A percentile compares a stretch with the other conserved stretches of the same genome.
These are phyloP conservation scores for Suhomyces bokatorum DNA, from an alignment of 1,139 yeast species.

Conservation along the genomic window DNA sequence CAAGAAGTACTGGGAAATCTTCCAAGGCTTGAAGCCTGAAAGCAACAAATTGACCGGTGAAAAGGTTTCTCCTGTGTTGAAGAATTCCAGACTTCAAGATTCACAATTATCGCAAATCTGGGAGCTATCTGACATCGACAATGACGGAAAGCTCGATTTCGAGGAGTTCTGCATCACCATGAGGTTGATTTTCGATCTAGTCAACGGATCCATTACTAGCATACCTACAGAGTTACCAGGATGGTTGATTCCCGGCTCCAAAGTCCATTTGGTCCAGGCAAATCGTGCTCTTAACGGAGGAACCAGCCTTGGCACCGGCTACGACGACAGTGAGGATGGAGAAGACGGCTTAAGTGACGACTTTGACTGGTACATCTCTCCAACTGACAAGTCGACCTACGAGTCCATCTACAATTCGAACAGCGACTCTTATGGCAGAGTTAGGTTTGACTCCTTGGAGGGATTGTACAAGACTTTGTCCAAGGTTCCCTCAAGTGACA, in stretches of 20 bases:
- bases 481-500: slow-evolving; percentile 79
- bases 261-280: slow-evolving; percentile 80
- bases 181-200: slow-evolving; percentile 89
- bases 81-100: slow-evolving; percentile 81
- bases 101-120: slow-evolving; percentile 78
- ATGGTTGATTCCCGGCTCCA: slow-evolving; percentile 91
- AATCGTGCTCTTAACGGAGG: slow-evolving; percentile 55
- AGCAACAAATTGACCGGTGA: slow-evolving; percentile 81
- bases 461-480: slow-evolving; percentile 68
- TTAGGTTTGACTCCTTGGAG: slow-evolving; percentile 68
- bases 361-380: slow-evolving; percentile 96
- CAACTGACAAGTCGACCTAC: slow-evolving; percentile 76
- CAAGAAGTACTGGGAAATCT: slow-evolving; percentile 95
- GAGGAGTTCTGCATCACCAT: slow-evolving; percentile 98
- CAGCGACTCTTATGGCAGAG: slow-evolving; percentile 80
- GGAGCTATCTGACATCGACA: slow-evolving; percentile 92
- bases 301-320: slow-evolving; percentile 4
- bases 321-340: slow-evolving; percentile 49
- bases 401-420: slow-evolving; percentile 76
- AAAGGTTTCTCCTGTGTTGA: slow-evolving; percentile 80
- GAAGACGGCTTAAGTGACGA: slow-evolving; percentile 60
- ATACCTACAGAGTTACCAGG: slow-evolving; percentile 78
- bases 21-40: slow-evolving; percentile 81
- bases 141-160: slow-evolving; percentile 87
- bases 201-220: slow-evolving; percentile 65